phyloP scores from a whole-genome alignment of 495 filamentous ascomycete genomes.

The Penicillium daleae region DNA sequence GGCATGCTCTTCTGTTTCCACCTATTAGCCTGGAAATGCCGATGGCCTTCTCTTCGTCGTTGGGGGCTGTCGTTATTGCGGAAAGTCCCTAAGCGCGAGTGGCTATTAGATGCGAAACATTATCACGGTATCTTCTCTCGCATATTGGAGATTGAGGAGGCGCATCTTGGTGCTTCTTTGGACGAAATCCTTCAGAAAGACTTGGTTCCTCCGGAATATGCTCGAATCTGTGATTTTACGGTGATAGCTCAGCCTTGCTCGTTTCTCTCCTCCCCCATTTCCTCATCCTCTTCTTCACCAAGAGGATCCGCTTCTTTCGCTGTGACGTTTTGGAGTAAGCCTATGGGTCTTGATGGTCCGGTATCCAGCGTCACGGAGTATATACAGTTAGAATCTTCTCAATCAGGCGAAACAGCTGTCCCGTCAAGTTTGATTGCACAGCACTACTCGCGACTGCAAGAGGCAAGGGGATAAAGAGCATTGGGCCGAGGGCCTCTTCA shows the following conservation, averaged over 20 bases:
- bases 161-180: background rate
- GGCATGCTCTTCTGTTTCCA: conserved; percentile 20
- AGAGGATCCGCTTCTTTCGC: background rate
- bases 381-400: conserved; percentile 1
- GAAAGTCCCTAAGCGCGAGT: conserved; percentile 16
- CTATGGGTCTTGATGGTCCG: conserved; percentile 7
- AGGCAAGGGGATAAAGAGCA: background rate
- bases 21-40: conserved; percentile 24
- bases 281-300: background rate
- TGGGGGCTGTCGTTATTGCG: conserved; percentile 14
- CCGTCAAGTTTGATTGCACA: conserved; percentile 2
- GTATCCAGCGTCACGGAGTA: conserved; percentile 9
- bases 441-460: background rate
- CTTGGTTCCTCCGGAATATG: conserved; percentile 16
- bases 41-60: conserved; percentile 23
- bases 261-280: background rate
- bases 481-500: background rate
- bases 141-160: conserved; percentile 24
- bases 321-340: conserved; percentile 14
- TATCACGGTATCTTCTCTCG: conserved; percentile 22
- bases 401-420: background rate
- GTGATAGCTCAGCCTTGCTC: conserved; percentile 1
- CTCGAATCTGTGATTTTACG: conserved; percentile 21
- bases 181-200: conserved; percentile 1
- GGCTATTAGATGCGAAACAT: conserved; percentile 12